These are phyloP conservation scores for Anthostomella pinea DNA, from an alignment of 2,329 filamentous ascomycete species.

Conservation along the genomic window DNA sequence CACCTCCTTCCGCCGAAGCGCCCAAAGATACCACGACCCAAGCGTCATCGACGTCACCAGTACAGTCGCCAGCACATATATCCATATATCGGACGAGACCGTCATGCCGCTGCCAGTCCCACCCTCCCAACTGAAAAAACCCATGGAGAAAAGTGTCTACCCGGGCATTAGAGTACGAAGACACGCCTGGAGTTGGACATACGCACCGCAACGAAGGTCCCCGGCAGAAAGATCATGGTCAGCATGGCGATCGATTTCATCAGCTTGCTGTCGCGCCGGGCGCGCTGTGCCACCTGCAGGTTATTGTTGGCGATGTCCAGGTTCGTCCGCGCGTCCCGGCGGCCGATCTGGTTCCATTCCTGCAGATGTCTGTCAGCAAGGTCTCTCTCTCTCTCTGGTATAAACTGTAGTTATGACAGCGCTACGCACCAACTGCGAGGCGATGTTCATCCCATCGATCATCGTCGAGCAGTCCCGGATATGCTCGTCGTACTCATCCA, in stretches of 20 bases:
- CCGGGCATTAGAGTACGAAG: background rate
- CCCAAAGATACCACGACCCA: constrained; percentile 14
- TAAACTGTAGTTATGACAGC: background rate
- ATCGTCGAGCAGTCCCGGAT: constrained; percentile 28
- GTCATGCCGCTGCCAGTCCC: constrained; percentile 13
- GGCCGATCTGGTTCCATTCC: constrained; percentile 29
- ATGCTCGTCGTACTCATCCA: constrained; percentile 28
- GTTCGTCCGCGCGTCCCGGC: constrained; percentile 24
- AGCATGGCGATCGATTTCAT: constrained; percentile 31
- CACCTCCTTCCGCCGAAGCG: background rate
- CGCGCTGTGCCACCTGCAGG: constrained; percentile 21
- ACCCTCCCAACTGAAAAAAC: constrained; percentile 26
- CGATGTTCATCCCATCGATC: constrained; percentile 23
- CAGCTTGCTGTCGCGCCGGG: constrained; percentile 24
- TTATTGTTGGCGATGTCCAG: constrained; percentile 22
- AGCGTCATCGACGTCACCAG: constrained; percentile 21
- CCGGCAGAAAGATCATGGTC: constrained; percentile 29
- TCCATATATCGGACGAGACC: constrained; percentile 27
- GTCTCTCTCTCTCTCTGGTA: background rate
- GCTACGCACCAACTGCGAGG: constrained; percentile 25
- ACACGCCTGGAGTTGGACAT: background rate
- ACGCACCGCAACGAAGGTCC: constrained; percentile 28
- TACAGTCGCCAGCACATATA: constrained; percentile 19
- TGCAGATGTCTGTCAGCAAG: constrained; percentile 6
- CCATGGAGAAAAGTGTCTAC: constrained; percentile 29